Percentiles rank a stretch among this genome's conserved stretches.
Conservation (phyloP, 2,329 filamentous ascomycete species). For the Aotearoamyces nothofagi region DNA sequence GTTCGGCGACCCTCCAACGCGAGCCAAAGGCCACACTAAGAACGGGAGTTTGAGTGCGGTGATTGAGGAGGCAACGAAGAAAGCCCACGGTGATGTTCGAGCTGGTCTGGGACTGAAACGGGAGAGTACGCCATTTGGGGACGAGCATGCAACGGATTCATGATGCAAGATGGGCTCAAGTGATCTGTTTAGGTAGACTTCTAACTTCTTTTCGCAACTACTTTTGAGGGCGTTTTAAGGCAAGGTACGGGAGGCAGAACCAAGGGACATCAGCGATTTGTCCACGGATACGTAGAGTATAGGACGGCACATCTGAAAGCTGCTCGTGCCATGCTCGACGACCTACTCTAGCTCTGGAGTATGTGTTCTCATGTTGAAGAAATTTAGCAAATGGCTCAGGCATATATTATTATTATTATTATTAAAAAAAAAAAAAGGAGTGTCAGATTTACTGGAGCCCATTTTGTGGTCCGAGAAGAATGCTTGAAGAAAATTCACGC, state of each 20-base stretch:
- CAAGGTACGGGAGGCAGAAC: background rate
- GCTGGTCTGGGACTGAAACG: conserved; percentile 19
- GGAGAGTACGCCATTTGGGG: conserved; percentile 36
- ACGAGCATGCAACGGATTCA: conserved; percentile 40
- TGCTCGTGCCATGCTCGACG: background rate
- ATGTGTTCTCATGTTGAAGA: no score
- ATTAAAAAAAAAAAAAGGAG: no score
- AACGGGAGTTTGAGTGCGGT: conserved; percentile 36
- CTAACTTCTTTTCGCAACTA: background rate
- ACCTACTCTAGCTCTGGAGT: no score
- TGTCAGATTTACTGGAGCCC: no score
- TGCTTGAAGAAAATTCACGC: no score
- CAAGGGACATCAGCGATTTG: background rate
- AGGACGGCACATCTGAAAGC: background rate
- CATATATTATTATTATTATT: no score
- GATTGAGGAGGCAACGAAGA: conserved; percentile 34
- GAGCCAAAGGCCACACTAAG: conserved; percentile 20
- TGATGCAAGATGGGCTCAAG: conserved; percentile 5
- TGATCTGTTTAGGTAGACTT: background rate
- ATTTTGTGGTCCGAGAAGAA: no score
- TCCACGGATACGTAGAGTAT: background rate
- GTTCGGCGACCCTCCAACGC: conserved; percentile 39
- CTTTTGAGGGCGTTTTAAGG: background rate
- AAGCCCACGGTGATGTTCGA: conserved; percentile 13
- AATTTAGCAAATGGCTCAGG: no score